Base-by-base conservation (phyloP, 2,329 filamentous ascomycete genomes). In the Claviceps capensis region DNA sequence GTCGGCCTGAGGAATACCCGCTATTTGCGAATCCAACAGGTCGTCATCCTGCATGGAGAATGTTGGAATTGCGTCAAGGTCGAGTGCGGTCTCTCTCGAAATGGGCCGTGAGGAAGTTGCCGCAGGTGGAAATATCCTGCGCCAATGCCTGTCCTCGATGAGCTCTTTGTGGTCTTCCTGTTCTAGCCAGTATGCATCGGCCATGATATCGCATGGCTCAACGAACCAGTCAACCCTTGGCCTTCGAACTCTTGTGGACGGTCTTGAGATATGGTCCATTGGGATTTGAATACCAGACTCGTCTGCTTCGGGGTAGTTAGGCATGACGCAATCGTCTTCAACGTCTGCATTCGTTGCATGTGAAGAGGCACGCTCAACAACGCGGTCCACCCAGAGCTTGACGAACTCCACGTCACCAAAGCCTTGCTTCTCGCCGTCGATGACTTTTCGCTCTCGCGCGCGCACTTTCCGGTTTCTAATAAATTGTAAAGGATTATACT, bases 401-500 rank as follows among this genome's bases (percentile, higher is more conserved):
- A 95, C 87, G 46, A 73, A 78, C 3, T 78, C 73, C 1, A 87
- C 72, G 64, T 96, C 83, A 41, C 79, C 75, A 71, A 94, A 97
- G 1, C 86, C 87, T 58, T 86, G 83, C 1, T 76, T 74, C 55
- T 88, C 82, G 16, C 86, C 82, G 60, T 93, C 81, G 37, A 95
- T 83, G 0, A 77, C 69, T 57, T 79, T 83, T 42, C 87, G 79
- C 67, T 94, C 87, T 16, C 90, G 79, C 26, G 85, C 84, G 56
- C 93, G 78, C 13, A 93, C 79, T 63, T 90, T 91, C 47, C 91
- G 79, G 63, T 98, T 97, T 19, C 93, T 83, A 52, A 97, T 86
- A 59, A 88, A 88, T 66, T 97, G 93, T 23, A 98, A 69, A 4
- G 91, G 93, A 63, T 98, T 95, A 64, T 97, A 97, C 2, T 74